A percentile compares a stretch with the other conserved stretches of the same genome.
phyloP scores from a whole-genome alignment of 2,329 filamentous ascomycete species.

The Cylindrodendrum hubeiense region DNA sequence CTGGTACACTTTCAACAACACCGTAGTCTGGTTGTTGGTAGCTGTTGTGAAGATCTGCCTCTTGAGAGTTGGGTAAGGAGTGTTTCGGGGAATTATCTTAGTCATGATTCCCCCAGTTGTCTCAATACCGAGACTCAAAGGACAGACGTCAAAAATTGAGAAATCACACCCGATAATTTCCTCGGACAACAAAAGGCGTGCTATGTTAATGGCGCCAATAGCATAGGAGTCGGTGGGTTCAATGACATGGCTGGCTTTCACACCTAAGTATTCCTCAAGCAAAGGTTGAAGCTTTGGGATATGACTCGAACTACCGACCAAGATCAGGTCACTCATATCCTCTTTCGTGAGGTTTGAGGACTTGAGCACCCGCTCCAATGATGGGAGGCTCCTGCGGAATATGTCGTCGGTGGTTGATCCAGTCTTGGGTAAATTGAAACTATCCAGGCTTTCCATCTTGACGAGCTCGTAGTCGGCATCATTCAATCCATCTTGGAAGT shows the following conservation, averaged over 20 bases:
- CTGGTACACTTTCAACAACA: conserved; percentile 95
- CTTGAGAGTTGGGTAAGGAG: conserved; percentile 94
- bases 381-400: conserved; percentile 99
- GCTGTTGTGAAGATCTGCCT: conserved; percentile 98
- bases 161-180: conserved; percentile 78
- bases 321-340: conserved; percentile 95
- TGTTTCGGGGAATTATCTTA: conserved; percentile 94
- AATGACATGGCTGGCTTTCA: conserved; percentile 97
- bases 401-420: conserved; percentile 67
- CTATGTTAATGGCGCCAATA: conserved; percentile 96
- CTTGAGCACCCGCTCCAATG: conserved; percentile 97
- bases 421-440: not conserved
- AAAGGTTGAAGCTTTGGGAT: conserved; percentile 97
- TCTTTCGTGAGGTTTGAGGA: conserved; percentile 97
- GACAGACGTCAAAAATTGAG: conserved; percentile 97
- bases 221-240: conserved; percentile 99
- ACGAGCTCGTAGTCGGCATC: not conserved
- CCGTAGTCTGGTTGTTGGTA: conserved; percentile 95
- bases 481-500: not conserved
- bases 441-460: not conserved
- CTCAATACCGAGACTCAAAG: conserved; percentile 95
- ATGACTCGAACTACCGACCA: conserved; percentile 98
- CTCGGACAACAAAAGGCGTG: conserved; percentile 78
- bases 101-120: conserved; percentile 98
- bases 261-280: conserved; percentile 93